phyloP scores from a whole-genome alignment of 441 rosid species.

The Isatis lusitanica region DNA sequence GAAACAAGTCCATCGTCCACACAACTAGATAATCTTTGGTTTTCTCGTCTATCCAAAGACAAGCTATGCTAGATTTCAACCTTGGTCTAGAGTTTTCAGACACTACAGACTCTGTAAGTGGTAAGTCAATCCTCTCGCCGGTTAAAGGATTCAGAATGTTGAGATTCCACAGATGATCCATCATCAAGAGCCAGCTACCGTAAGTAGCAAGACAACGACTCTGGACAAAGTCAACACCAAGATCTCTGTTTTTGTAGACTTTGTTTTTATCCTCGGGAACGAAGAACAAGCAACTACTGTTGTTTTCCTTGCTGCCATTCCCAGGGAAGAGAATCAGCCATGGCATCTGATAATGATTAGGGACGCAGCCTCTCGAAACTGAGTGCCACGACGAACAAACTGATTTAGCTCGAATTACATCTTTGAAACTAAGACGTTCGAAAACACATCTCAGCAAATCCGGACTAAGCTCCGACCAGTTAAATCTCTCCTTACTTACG shows the following conservation, averaged over 20 bases:
- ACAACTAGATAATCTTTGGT: slow-evolving; percentile 9
- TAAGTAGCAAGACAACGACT: slow-evolving; percentile 7
- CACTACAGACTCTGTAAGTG: background rate
- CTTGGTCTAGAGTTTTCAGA: background rate
- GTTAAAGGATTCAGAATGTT: slow-evolving; percentile 7
- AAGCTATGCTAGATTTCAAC: background rate
- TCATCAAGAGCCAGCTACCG: slow-evolving; percentile 6
- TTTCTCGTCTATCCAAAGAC: background rate
- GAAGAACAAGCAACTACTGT: background rate
- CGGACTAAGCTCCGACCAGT: slow-evolving; percentile 10
- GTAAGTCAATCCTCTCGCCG: slow-evolving; percentile 9
- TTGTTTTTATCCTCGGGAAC: background rate
- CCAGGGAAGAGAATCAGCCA: slow-evolving; percentile 1
- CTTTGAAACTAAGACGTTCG: background rate
- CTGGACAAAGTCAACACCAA: background rate
- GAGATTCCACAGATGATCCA: background rate
- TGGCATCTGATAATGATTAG: background rate
- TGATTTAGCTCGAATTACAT: background rate
- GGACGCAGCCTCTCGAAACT: background rate
- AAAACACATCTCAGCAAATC: background rate
- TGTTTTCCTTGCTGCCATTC: background rate
- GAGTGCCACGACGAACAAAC: slow-evolving; percentile 5
- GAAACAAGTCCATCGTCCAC: background rate
- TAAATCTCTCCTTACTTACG: background rate
- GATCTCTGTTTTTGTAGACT: slow-evolving; percentile 11